phyloP scores from a whole-genome alignment of 1,139 yeast species.

The Scheffersomyces illinoinensis region DNA sequence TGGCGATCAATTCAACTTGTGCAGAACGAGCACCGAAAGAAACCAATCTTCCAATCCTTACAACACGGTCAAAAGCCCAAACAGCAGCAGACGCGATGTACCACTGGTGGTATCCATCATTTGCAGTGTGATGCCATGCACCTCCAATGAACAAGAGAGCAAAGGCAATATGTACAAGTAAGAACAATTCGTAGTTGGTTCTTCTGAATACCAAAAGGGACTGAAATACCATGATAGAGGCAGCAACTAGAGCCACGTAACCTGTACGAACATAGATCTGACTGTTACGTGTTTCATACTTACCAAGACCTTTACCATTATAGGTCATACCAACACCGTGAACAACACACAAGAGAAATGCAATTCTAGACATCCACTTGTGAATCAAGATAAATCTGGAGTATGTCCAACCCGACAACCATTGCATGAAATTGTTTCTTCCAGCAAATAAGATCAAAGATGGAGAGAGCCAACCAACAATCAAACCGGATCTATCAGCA shows the following conservation, averaged over 20 bases:
- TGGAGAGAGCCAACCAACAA: constrained; percentile 52
- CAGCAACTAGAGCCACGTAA: constrained; percentile 43
- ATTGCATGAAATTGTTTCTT: constrained; percentile 64
- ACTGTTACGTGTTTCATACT: constrained; percentile 36
- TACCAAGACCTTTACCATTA: constrained; percentile 35
- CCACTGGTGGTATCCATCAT: constrained; percentile 47
- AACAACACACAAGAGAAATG: constrained; percentile 33
- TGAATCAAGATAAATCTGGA: constrained; percentile 64
- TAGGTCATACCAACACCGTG: constrained; percentile 54
- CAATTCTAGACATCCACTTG: constrained; percentile 61
- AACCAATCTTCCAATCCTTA: constrained; percentile 50
- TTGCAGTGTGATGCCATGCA: constrained; percentile 57
- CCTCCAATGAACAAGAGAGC: constrained; percentile 59
- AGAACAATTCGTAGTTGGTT: constrained; percentile 62
- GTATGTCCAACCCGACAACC: constrained; percentile 66
- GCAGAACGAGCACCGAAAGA: constrained; percentile 54
- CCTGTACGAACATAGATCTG: constrained; percentile 56
- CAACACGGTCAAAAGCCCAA: constrained; percentile 63
- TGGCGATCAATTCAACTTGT: constrained; percentile 45
- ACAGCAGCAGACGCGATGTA: constrained; percentile 56
- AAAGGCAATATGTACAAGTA: constrained; percentile 56
- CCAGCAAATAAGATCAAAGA: constrained; percentile 58
- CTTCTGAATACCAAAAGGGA: constrained; percentile 57
- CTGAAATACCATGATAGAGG: constrained; percentile 41
- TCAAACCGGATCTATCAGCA: constrained; percentile 62